Conservation (phyloP, 108 stramenopile genomes). For the Schizochytrium sp. region DNA sequence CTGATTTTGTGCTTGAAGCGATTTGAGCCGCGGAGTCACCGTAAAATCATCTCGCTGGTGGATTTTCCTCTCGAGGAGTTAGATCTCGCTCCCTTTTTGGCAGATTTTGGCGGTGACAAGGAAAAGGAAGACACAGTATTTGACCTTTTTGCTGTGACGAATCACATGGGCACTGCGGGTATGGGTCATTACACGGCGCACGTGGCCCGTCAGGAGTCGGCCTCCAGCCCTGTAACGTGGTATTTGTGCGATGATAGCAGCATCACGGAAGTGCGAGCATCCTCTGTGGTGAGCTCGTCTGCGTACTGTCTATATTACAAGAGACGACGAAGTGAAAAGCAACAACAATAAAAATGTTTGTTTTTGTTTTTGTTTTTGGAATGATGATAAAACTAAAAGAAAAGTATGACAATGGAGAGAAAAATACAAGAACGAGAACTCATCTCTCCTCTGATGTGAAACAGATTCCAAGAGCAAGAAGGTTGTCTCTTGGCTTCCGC, state of each 20-base stretch:
- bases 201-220: not conserved
- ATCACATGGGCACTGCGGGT: not conserved
- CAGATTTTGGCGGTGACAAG: constrained; percentile 1
- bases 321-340: not conserved
- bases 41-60: not conserved
- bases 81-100: not conserved
- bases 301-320: not conserved
- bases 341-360: too few species aligned
- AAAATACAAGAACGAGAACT: too few species aligned
- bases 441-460: too few species aligned
- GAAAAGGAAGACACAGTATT: constrained; percentile 10
- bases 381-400: too few species aligned
- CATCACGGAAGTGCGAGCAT: not conserved
- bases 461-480: too few species aligned
- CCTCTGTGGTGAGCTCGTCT: not conserved
- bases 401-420: too few species aligned
- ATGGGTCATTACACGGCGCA: constrained; percentile 14
- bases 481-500: too few species aligned
- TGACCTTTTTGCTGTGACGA: not conserved
- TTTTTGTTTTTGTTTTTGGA: too few species aligned
- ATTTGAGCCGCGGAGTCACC: not conserved
- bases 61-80: not conserved
- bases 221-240: not conserved
- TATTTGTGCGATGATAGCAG: not conserved
- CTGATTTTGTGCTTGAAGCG: not conserved